These are phyloP conservation scores for Gnomoniopsis smithogilvyi DNA, from an alignment of 2,329 filamentous ascomycete genomes.

Conservation along the genomic window DNA sequence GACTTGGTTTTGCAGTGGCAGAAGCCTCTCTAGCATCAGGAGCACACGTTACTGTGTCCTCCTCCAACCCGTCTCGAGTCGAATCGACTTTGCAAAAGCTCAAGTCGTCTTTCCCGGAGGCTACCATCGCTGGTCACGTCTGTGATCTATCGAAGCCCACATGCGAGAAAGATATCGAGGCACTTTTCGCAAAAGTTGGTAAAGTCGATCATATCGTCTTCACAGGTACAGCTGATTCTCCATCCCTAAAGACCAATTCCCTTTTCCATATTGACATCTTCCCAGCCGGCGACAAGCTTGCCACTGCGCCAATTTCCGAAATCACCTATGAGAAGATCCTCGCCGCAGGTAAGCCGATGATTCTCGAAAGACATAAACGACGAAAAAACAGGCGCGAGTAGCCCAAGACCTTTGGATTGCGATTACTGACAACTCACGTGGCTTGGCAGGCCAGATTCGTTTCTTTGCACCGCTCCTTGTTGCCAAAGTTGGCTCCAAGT, in stretches of 20 bases:
- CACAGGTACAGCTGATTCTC: conserved; percentile 18
- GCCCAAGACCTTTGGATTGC: not conserved
- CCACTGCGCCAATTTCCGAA: conserved; percentile 19
- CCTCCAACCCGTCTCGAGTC: conserved; percentile 50
- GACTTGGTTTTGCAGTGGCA: conserved; percentile 60
- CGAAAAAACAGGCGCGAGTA: too few species aligned
- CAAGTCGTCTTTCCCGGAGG: conserved; percentile 11
- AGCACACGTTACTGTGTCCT: conserved; percentile 57
- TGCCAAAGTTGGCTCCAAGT: conserved; percentile 28
- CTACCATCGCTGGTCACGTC: conserved; percentile 26
- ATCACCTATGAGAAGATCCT: conserved; percentile 26
- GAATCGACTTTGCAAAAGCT: conserved; percentile 36
- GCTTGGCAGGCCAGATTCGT: conserved; percentile 28
- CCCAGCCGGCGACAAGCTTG: conserved; percentile 27
- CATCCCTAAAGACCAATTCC: not conserved
- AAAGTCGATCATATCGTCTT: conserved; percentile 25
- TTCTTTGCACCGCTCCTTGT: conserved; percentile 30
- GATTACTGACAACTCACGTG: not conserved
- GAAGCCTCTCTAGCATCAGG: conserved; percentile 54
- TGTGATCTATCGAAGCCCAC: conserved; percentile 26
- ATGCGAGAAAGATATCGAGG: conserved; percentile 30
- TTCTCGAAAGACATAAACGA: not conserved
- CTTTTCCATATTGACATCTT: not conserved
- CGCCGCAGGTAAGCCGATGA: not conserved
- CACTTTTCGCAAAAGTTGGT: conserved; percentile 23